A percentile compares a stretch with the other conserved stretches of the same genome.
Conservation (phyloP, 176 grass and related monocot species). For the Musa beccarii region DNA sequence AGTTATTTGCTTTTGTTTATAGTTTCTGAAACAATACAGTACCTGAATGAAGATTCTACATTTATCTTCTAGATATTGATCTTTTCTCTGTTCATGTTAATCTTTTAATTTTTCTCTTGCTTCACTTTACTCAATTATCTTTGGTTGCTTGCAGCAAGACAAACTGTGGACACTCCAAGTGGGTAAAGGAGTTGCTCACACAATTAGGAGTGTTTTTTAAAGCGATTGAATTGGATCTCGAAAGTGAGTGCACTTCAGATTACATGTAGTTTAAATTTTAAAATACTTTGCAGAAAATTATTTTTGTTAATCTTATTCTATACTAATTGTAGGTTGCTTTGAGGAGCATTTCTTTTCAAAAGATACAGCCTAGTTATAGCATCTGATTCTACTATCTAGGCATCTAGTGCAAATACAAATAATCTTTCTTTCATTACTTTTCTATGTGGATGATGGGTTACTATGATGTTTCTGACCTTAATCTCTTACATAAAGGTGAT, state of each 20-base stretch:
- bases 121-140: background rate
- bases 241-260: conserved; percentile 38
- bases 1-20: background rate
- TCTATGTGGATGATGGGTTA: background rate
- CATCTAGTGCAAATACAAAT: background rate
- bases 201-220: conserved; percentile 53
- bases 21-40: background rate
- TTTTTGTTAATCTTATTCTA: background rate
- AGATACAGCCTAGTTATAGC: background rate
- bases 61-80: background rate
- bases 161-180: conserved; percentile 42
- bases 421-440: background rate
- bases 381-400: background rate
- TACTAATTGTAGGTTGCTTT: background rate
- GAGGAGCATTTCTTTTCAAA: background rate
- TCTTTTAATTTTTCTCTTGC: background rate
- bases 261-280: too few species aligned
- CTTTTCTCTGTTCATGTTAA: background rate
- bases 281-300: background rate
- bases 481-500: conserved; percentile 43
- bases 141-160: conserved; percentile 39
- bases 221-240: conserved; percentile 51
- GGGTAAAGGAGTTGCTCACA: conserved; percentile 45
- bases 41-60: background rate
- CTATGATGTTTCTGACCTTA: background rate